phyloP scores from a whole-genome alignment of 2,329 filamentous ascomycete genomes.

The Talaromyces funiculosus region DNA sequence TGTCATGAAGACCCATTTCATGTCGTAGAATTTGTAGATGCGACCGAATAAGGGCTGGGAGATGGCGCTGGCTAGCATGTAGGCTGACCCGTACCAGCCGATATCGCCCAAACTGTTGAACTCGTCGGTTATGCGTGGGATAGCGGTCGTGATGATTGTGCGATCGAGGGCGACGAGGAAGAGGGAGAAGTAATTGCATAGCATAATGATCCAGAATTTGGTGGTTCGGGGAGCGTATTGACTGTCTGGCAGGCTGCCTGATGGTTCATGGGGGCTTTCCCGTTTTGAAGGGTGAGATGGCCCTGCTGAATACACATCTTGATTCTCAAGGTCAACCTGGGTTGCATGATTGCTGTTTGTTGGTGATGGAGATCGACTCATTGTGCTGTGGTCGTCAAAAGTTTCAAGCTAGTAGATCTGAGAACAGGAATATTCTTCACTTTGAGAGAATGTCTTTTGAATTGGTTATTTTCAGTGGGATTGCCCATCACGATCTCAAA shows the following conservation, averaged over 20 bases:
- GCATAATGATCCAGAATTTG: slow-evolving; percentile 22
- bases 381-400: not conserved
- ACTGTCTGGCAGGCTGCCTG: not conserved
- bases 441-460: not conserved
- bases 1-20: not conserved
- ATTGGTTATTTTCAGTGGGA: not conserved
- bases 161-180: slow-evolving; percentile 28
- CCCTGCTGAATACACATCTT: not conserved
- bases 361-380: not conserved
- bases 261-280: not conserved
- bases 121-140: slow-evolving; percentile 24
- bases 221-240: slow-evolving; percentile 20
- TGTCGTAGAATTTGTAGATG: slow-evolving; percentile 4
- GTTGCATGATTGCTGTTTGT: not conserved
- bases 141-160: slow-evolving; percentile 26
- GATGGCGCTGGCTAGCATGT: slow-evolving; percentile 3
- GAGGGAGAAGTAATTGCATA: slow-evolving; percentile 20
- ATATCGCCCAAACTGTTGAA: slow-evolving; percentile 25
- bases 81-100: slow-evolving; percentile 25
- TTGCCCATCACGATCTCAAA: not conserved
- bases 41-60: slow-evolving; percentile 5
- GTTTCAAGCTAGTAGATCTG: not conserved
- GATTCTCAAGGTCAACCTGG: not conserved
- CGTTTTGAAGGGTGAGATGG: not conserved
- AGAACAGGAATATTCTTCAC: not conserved